Base-by-base conservation (phyloP, 768 basidiomycete species). In the Boletus reticulatus region DNA sequence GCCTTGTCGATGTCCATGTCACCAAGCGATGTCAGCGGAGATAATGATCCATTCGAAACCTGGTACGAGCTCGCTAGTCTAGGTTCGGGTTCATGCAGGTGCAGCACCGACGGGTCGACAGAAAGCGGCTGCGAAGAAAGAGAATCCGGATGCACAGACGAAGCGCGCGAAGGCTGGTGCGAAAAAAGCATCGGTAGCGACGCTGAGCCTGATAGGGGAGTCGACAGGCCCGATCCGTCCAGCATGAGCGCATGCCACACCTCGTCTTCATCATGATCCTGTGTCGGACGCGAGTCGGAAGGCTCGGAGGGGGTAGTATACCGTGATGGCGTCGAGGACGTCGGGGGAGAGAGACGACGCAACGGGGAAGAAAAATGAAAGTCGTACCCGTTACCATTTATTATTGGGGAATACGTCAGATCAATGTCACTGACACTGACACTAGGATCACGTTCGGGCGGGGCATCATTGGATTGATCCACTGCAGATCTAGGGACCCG, bases 261-360 rank as follows among this genome's bases (percentile, higher is more conserved):
- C 20, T 65, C 68, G 10, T 59, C 57, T 38, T 70, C 65, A 13
- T 67, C 34, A 36, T 36, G 34, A 36, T 36, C 68, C 43, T 50
- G 57, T n/a, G 42, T 22, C 1, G 29, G 57, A 17, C 14, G 14
- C 6, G 34, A 17, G 6, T 47, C 39, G 6, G 42, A 16, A 24
- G 56, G 52, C 19, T 56, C 59, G 6, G 57, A 34, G 6, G 66
- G 60, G 4, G 68, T 61, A 9, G 24, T 5, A 22, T 60, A 41
- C 19, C 48, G 52, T 27, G 56, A 50, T 27, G 43, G n/a, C 16
- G 37, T 13, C 36, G 48, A 22, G 3, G 53, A 48, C 14, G 38
- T 16, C 4, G 20, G 31, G 4, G 50, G 51, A 7, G 41, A 48
- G 24, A 32, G 14, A 34, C 1, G 53, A 9, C 17, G 43, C n/a